These are phyloP conservation scores for Trametes meyenii DNA, from an alignment of 768 basidiomycete species.

Conservation along the genomic window DNA sequence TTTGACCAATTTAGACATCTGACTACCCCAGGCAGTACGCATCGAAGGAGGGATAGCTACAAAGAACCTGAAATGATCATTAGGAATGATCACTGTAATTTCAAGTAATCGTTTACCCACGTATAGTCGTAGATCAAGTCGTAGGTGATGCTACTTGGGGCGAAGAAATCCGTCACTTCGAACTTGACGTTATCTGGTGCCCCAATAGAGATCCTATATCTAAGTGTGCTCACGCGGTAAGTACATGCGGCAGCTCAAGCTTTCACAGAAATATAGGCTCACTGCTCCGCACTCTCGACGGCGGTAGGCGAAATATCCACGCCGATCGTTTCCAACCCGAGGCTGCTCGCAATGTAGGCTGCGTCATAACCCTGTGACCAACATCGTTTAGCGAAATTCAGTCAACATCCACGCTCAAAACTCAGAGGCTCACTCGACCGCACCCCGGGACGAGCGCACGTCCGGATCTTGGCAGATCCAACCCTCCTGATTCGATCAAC, in stretches of 20 bases:
- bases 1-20: constrained; percentile 58
- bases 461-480: constrained; percentile 47
- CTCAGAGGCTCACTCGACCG: constrained; percentile 42
- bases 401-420: neutral
- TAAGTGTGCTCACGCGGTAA: neutral
- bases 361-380: constrained; percentile 60
- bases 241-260: neutral
- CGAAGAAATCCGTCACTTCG: constrained; percentile 57
- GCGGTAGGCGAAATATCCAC: constrained; percentile 63
- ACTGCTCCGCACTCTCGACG: constrained; percentile 36
- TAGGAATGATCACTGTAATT: no score
- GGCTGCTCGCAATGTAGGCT: constrained; percentile 50
- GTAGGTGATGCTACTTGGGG: constrained; percentile 38
- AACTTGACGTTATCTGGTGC: constrained; percentile 39
- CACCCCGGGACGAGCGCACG: constrained; percentile 60
- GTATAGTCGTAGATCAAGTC: constrained; percentile 72
- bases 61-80: constrained; percentile 54
- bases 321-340: constrained; percentile 53
- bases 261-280: neutral
- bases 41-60: constrained; percentile 63
- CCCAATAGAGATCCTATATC: neutral
- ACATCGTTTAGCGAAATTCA: neutral
- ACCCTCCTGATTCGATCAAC: constrained; percentile 47
- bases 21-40: constrained; percentile 57
- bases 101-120: constrained; percentile 29